These are phyloP conservation scores for Trypanosomatidae sp. DNA, from an alignment of 208 protist genomes.

Conservation along the genomic window DNA sequence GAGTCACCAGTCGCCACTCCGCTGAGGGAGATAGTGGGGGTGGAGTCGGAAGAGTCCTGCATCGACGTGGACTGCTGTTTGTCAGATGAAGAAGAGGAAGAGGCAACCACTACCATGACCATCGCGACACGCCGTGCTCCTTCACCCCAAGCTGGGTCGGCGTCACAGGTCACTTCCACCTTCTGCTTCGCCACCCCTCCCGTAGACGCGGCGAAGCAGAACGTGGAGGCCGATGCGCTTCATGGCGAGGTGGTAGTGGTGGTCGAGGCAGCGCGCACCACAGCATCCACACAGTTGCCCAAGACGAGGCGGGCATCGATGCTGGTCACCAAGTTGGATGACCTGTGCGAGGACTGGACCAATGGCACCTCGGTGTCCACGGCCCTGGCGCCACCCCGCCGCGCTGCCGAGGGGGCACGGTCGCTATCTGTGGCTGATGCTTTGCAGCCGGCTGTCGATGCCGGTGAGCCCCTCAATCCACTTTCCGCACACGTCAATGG, in stretches of 20 bases:
- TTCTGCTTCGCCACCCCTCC: background rate
- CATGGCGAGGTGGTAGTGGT: background rate
- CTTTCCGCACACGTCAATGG: background rate
- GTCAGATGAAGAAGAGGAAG: background rate
- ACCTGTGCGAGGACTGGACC: background rate
- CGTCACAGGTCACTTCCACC: background rate
- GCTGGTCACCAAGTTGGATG: conserved; percentile 5
- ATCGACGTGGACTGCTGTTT: conserved; percentile 18
- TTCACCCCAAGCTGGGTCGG: background rate
- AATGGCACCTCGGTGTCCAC: background rate
- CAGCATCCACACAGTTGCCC: background rate
- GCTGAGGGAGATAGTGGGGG: background rate
- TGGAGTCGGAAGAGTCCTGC: conserved; percentile 1
- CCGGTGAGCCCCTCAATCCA: background rate
- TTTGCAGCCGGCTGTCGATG: background rate
- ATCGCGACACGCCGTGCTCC: background rate
- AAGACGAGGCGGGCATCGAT: background rate
- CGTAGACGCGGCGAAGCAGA: background rate
- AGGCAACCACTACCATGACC: background rate
- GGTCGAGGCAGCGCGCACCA: background rate
- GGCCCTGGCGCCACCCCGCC: background rate
- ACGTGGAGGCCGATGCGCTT: background rate
- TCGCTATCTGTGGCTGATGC: background rate
- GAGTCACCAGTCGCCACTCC: background rate
- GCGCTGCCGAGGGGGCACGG: background rate